Evolutionary conservation across 768 basidiomycete species (phyloP).

Genomic region (Termitomyces sp.): DNA sequence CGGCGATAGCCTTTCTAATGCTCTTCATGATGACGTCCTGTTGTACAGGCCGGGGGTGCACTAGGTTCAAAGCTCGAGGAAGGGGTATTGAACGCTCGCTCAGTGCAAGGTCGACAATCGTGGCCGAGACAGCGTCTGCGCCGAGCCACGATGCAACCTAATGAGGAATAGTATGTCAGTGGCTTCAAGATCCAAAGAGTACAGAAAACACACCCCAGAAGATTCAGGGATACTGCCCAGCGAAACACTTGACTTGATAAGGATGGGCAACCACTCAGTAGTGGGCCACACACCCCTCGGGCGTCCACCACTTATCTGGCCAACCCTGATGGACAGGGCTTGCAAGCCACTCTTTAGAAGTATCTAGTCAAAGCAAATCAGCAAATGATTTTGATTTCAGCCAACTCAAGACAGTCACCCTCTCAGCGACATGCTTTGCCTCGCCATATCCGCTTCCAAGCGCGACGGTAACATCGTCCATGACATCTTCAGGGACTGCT

Average conservation of each 20-base stretch:
- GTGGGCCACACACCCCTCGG: conserved; percentile 35
- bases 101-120: conserved; percentile 26
- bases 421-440: conserved; percentile 31
- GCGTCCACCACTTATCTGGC: conserved; percentile 30
- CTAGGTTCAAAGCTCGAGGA: conserved; percentile 22
- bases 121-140: conserved; percentile 20
- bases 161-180: not conserved
- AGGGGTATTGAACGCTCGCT: conserved; percentile 12
- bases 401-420: conserved; percentile 17
- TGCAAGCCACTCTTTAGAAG: conserved; percentile 26
- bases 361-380: conserved; percentile 18
- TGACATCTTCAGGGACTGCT: conserved; percentile 29
- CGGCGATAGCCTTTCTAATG: not conserved
- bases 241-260: conserved; percentile 29
- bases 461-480: conserved; percentile 20
- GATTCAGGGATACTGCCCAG: conserved; percentile 24
- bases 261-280: conserved; percentile 35
- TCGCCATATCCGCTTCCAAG: conserved; percentile 28
- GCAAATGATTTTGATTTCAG: not conserved
- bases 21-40: conserved; percentile 17
- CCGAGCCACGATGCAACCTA: conserved; percentile 28
- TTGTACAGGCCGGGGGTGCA: conserved; percentile 28
- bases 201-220: conserved; percentile 21
- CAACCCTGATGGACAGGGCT: conserved; percentile 29
- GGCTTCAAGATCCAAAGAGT: not conserved